phyloP scores from a whole-genome alignment of 345 rosid genomes.

The Gynandropsis gynandra region DNA sequence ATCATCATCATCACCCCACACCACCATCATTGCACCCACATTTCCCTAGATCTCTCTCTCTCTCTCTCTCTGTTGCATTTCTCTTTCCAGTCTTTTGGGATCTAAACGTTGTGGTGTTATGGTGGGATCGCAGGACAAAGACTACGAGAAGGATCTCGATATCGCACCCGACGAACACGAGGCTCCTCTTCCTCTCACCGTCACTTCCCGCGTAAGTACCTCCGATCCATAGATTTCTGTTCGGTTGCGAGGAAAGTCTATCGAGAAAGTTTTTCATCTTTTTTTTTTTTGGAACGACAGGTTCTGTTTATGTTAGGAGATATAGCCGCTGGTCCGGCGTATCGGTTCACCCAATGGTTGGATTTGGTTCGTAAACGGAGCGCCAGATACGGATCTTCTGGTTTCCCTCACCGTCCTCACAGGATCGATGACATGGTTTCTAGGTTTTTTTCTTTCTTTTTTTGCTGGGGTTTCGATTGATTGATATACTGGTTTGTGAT shows the following conservation, averaged over 20 bases:
- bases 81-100: neutral
- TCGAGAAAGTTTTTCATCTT: neutral
- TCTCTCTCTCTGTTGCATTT: constrained; percentile 18
- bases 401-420: constrained; percentile 69
- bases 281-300: constrained; percentile 32
- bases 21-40: constrained; percentile 20
- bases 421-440: constrained; percentile 38
- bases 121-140: constrained; percentile 48
- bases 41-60: neutral
- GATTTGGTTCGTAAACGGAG: constrained; percentile 96
- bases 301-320: constrained; percentile 98
- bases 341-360: constrained; percentile 90
- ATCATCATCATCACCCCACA: constrained; percentile 12
- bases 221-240: neutral
- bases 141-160: constrained; percentile 49
- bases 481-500: too few relatives aligned
- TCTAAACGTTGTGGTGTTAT: constrained; percentile 19
- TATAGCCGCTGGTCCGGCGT: constrained; percentile 74
- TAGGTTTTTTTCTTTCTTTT: constrained; percentile 22
- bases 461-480: neutral
- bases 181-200: constrained; percentile 72
- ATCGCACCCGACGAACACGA: constrained; percentile 52
- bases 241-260: neutral
- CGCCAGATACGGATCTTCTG: constrained; percentile 64
- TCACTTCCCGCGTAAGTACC: constrained; percentile 76